Evolutionary conservation across 768 basidiomycete genomes (phyloP).

Genomic region (Macrocybe gigantea): DNA sequence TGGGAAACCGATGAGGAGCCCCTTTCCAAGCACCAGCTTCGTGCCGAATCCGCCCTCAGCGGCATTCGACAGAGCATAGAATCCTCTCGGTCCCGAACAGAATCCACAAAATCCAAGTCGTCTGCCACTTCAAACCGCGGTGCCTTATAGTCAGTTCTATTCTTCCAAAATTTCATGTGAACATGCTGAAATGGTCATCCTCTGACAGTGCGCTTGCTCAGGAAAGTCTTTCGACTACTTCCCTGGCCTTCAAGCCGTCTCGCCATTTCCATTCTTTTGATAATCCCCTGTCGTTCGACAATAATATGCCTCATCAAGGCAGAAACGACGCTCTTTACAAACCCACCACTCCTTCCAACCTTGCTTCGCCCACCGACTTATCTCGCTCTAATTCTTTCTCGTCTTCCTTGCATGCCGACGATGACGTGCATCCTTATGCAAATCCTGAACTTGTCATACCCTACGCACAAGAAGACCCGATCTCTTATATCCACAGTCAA

Average conservation of each 20-base stretch:
- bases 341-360: constrained; percentile 6
- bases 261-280: no score
- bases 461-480: constrained; percentile 23
- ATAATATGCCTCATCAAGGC: constrained; percentile 1
- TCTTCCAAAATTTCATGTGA: constrained; percentile 4
- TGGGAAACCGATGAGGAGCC: constrained; percentile 64
- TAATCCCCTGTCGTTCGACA: constrained; percentile 9
- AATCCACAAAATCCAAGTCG: constrained; percentile 55
- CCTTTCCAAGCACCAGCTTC: constrained; percentile 13
- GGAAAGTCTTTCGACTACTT: constrained; percentile 53
- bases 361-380: neutral
- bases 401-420: constrained; percentile 23
- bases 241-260: constrained; percentile 26
- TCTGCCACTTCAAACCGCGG: constrained; percentile 46
- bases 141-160: constrained; percentile 51
- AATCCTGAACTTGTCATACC: constrained; percentile 62
- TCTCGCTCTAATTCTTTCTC: neutral
- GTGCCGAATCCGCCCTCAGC: no score
- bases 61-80: constrained; percentile 57
- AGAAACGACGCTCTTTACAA: neutral
- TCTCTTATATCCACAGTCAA: constrained; percentile 16
- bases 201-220: constrained; percentile 49
- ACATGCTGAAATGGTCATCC: constrained; percentile 3
- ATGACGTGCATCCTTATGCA: constrained; percentile 68
- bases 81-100: constrained; percentile 47